These are phyloP conservation scores for Blastobotrys apis DNA, from an alignment of 1,139 yeast genomes.

Conservation along the genomic window DNA sequence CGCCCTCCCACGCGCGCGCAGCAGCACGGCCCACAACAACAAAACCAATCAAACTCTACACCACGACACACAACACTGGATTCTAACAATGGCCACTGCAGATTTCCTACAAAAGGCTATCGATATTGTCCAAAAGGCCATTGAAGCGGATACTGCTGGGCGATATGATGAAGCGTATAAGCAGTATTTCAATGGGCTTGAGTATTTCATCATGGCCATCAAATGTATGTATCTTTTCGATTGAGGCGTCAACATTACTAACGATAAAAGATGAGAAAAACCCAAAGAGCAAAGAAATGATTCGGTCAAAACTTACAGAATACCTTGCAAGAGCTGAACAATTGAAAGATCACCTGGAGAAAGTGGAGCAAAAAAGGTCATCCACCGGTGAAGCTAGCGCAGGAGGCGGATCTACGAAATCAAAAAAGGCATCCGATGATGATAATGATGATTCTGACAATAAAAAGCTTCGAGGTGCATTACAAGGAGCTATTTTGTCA, in stretches of 20 bases:
- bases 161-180: slow-evolving; percentile 93
- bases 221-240: slow-evolving; percentile 46
- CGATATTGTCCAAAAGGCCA: slow-evolving; percentile 88
- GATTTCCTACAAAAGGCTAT: slow-evolving; percentile 92
- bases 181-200: slow-evolving; percentile 87
- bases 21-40: background rate
- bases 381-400: slow-evolving; percentile 46
- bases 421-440: slow-evolving; percentile 42
- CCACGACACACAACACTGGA: background rate
- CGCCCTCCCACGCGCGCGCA: background rate
- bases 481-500: slow-evolving; percentile 85
- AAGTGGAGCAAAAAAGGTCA: slow-evolving; percentile 42
- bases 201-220: slow-evolving; percentile 90
- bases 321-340: slow-evolving; percentile 92
- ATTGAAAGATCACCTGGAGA: slow-evolving; percentile 82
- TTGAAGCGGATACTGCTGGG: slow-evolving; percentile 89
- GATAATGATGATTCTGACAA: slow-evolving; percentile 80
- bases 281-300: slow-evolving; percentile 80
- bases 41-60: background rate
- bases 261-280: slow-evolving; percentile 65
- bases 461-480: slow-evolving; percentile 83
- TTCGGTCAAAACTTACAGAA: slow-evolving; percentile 84
- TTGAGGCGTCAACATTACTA: background rate
- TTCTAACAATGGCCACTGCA: slow-evolving; percentile 48
- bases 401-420: slow-evolving; percentile 54